Conservation (phyloP, 1,284 basidiomycete genomes). For the Athelia psychrophila region DNA sequence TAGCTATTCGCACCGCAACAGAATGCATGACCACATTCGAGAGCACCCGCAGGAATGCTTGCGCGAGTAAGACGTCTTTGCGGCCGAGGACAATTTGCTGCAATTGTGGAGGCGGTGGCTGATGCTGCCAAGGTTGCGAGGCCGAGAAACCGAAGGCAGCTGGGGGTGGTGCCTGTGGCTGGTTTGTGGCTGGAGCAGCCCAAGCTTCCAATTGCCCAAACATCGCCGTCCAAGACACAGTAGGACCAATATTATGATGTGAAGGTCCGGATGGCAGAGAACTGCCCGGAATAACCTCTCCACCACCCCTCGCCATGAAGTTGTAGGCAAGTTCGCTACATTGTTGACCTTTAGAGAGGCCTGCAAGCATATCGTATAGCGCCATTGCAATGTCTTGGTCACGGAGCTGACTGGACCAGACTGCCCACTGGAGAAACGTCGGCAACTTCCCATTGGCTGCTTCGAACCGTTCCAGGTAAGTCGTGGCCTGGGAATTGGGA, state of each 20-base stretch:
- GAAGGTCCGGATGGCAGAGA: conserved; percentile 23
- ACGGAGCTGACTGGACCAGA: conserved; percentile 78
- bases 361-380: conserved; percentile 85
- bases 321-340: conserved; percentile 86
- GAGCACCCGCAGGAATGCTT: conserved; percentile 81
- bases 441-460: conserved; percentile 64
- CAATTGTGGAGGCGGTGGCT: conserved; percentile 31
- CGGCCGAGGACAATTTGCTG: conserved; percentile 59
- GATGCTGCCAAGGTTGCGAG: conserved; percentile 26
- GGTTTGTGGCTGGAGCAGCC: conserved; percentile 29
- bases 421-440: conserved; percentile 84
- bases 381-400: conserved; percentile 74
- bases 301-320: conserved; percentile 70
- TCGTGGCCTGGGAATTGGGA: conserved; percentile 32
- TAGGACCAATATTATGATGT: conserved; percentile 22
- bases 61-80: conserved; percentile 77
- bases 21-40: conserved; percentile 80
- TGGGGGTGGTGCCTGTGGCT: conserved; percentile 19
- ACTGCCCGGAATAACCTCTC: conserved; percentile 61
- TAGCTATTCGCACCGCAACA: conserved; percentile 73
- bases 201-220: conserved; percentile 56
- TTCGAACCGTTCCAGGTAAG: conserved; percentile 57
- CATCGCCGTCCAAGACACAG: conserved; percentile 47
- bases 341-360: conserved; percentile 81
- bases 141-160: conserved; percentile 25